These are phyloP conservation scores for Beauveria medogensis DNA, from an alignment of 2,329 filamentous ascomycete genomes.

Conservation along the genomic window DNA sequence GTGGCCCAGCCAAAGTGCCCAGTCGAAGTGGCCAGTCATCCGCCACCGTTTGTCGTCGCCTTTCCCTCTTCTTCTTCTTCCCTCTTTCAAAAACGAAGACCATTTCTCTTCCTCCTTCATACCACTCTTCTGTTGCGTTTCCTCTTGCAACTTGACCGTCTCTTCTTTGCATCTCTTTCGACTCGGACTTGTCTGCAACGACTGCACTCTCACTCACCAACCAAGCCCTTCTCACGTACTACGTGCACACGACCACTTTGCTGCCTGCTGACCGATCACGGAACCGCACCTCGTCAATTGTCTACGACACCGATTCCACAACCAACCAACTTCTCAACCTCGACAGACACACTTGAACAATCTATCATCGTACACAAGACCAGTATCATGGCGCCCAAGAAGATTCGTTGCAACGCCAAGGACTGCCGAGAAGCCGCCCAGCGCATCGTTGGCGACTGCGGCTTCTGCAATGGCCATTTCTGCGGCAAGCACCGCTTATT, in stretches of 20 bases:
- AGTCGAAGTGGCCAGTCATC: background rate
- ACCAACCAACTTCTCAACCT: background rate
- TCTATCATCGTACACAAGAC: background rate
- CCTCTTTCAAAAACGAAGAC: background rate
- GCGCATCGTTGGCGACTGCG: conserved; percentile 92
- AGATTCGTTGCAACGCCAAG: conserved; percentile 80
- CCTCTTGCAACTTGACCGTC: background rate
- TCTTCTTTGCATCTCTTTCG: background rate
- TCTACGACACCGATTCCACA: background rate
- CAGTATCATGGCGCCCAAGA: conserved; percentile 58
- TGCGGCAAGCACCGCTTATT: conserved; percentile 91
- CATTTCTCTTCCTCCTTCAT: background rate
- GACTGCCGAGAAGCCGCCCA: conserved; percentile 83
- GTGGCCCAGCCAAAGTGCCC: too few species aligned
- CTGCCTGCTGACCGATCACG: conserved; percentile 6
- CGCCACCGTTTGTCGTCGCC: background rate
- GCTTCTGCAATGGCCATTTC: conserved; percentile 88
- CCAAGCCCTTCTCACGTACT: background rate
- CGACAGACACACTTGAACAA: background rate
- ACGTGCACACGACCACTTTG: conserved; percentile 2
- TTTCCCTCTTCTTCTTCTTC: background rate
- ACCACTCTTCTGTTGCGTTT: background rate
- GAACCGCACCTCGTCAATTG: background rate
- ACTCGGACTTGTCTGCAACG: background rate
- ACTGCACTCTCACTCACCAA: background rate